Percentiles rank a stretch among this genome's conserved stretches.
phyloP scores from a whole-genome alignment of 2,329 filamentous ascomycete genomes.

The Stachybotrys elegans region DNA sequence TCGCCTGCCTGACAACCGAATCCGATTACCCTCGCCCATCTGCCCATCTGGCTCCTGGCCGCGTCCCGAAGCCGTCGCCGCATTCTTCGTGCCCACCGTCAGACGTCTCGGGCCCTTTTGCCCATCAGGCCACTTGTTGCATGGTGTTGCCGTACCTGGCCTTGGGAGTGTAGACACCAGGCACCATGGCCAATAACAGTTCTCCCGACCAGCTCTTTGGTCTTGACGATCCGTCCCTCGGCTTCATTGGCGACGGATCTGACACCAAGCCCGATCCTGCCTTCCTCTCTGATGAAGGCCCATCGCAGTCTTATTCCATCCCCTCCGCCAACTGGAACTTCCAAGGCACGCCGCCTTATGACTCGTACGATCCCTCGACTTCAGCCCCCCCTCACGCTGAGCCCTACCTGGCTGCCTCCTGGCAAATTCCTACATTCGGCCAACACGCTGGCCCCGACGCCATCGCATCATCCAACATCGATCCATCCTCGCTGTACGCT shows the following conservation, averaged over 20 bases:
- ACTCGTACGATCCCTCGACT: constrained; percentile 36
- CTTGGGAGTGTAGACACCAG: constrained; percentile 19
- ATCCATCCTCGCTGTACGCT: constrained; percentile 29
- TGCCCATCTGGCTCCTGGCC: too few species aligned
- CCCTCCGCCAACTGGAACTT: constrained; percentile 40
- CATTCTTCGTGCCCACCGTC: too few species aligned
- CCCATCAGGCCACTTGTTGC: constrained; percentile 22
- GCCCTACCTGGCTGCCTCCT: constrained; percentile 27
- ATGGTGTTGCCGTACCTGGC: constrained; percentile 21
- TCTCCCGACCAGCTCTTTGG: constrained; percentile 35
- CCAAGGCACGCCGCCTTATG: constrained; percentile 42
- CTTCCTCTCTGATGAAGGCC: constrained; percentile 24
- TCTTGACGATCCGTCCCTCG: constrained; percentile 36
- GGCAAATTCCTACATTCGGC: constrained; percentile 29
- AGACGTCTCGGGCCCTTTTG: constrained; percentile 11
- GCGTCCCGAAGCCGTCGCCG: too few species aligned
- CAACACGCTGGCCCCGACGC: constrained; percentile 27
- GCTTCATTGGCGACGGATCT: constrained; percentile 29
- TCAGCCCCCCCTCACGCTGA: constrained; percentile 27
- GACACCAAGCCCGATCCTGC: constrained; percentile 26
- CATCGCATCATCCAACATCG: constrained; percentile 27
- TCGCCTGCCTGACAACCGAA: too few species aligned
- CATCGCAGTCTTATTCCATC: constrained; percentile 26
- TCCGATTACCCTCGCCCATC: too few species aligned
- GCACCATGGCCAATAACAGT: constrained; percentile 35